Evolutionary conservation across 257 asterid genomes (phyloP).

Genomic region (Agastache rugosa): DNA sequence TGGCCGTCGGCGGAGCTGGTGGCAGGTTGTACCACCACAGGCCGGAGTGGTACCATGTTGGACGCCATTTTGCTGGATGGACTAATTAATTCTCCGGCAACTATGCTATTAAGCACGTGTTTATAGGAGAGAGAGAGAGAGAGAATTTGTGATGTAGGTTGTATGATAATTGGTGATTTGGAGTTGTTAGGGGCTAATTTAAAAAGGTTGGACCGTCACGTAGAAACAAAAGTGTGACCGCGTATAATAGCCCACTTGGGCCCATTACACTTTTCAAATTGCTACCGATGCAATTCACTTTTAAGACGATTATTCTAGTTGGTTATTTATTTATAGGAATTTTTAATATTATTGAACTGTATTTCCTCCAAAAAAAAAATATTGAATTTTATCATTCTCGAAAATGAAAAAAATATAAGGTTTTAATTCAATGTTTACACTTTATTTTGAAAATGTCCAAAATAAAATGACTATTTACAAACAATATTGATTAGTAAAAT

Average conservation of each 20-base stretch:
- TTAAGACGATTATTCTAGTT: too few species aligned
- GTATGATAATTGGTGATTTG: neutral
- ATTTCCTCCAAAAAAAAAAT: too few species aligned
- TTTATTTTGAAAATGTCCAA: too few species aligned
- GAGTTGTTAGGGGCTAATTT: neutral
- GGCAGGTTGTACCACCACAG: constrained; percentile 39
- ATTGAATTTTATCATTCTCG: too few species aligned
- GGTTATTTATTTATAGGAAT: too few species aligned
- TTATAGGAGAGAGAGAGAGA: neutral
- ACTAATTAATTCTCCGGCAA: neutral
- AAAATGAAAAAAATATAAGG: too few species aligned
- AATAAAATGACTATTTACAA: too few species aligned
- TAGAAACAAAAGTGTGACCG: neutral
- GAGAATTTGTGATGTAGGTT: neutral
- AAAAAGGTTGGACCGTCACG: neutral
- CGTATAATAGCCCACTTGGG: neutral
- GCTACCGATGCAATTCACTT: neutral
- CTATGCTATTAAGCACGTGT: neutral
- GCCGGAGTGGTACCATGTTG: constrained; percentile 42
- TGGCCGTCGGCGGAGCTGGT: constrained; percentile 28
- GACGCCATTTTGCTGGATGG: constrained; percentile 39
- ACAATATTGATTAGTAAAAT: too few species aligned
- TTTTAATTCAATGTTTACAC: too few species aligned
- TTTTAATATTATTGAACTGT: too few species aligned
- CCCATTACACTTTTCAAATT: neutral